Evolutionary conservation across 306 rosid species (phyloP), one percentile per base, ranked within the genome.

Genomic region (Elaeagnus macrophylla): DNA sequence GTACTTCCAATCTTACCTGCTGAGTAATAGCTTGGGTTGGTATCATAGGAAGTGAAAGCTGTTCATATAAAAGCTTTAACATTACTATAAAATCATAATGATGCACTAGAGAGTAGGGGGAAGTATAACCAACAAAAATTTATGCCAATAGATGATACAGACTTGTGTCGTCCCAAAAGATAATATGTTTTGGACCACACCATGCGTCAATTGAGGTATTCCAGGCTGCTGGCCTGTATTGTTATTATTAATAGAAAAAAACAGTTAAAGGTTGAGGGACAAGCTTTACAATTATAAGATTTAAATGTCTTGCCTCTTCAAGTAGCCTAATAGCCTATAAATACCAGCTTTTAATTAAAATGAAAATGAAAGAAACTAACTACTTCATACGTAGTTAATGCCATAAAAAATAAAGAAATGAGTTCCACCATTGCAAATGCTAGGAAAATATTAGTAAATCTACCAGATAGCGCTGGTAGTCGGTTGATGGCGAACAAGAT

Each of bases 1-100:
- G 38, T 40, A 46, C 60, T 42, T 55, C 12, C 10, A 61, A 39
- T 32, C 18, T 25, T 67, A 83, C 95, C 85, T 86, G 91, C 64
- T 83, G 95, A 62, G 87, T 86, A 88, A 83, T 83, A 49, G 95
- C 91, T 72, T 86, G 95, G 63, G 82, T 78, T 62, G 85, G 84
- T 81, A 83, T 83, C 35, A 83, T 18, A 52, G 95, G 56, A 71
- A 86, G 67, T 36, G 81, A 67, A 37, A 73, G 43, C 87, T 82
- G 79, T 60, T 50, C 49, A 62, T 64, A 39, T 15, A 61, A 75
- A 68, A 65, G 45, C 61, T 52, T 53, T 25, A 25, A 25, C 32
- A 25, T 25, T 25, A 25, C 32, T 25, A 25, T 25, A 25, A 25
- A 25, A 25, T 3, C 48, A 41, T 35, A 55, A 25, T 2, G 25